Base-by-base conservation (phyloP, 805 yeast genomes). In the Candida fluviatilis region DNA sequence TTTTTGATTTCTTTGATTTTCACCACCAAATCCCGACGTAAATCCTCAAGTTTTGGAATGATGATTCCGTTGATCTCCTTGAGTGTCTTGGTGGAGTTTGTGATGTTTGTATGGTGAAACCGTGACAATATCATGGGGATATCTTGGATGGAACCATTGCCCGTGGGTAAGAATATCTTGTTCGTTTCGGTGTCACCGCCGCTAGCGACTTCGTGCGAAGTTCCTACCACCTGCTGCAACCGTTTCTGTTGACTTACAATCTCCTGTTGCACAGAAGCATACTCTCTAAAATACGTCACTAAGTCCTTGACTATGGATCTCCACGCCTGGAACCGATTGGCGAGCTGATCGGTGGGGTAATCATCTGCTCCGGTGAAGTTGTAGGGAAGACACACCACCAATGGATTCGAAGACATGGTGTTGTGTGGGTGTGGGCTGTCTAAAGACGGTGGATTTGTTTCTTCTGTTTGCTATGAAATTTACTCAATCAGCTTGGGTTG, bases 1-100 rank as follows among this genome's bases (percentile, higher is more conserved):
- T 84, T 76, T 57, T 80, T 84, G 51, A 89, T 90, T 59, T 89
- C 97, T 58, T 84, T 85, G 45, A 91, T 88, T 54, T 90, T 89
- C 36, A 85, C 80, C 41, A 82, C 62, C 45, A 91, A 65, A 60
- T 91, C 98, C 43, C 85, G 75, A 51, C 58, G 75, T 52, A 76
- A 66, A 47, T 75, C 78, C 46, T 76, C 81, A 36, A 76, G 57
- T 50, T 76, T 69, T 29, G 82, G 82, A 15, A 76, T 64, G 26
- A 76, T 61, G 39, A 72, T 63, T 32, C 60, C 55, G 28, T 69
- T 68, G 40, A 76, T 58, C 30, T 75, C 79, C 52, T 73, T 75
- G 44, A 70, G 66, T 0, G 81, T 75, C 37, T 66, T 62, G 28
- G 57, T 54, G 15, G 62, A 54, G 31, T 54, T 55, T 28, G 59